These are phyloP conservation scores for Sesbania bispinosa DNA, from an alignment of 306 rosid species.

Conservation along the genomic window DNA sequence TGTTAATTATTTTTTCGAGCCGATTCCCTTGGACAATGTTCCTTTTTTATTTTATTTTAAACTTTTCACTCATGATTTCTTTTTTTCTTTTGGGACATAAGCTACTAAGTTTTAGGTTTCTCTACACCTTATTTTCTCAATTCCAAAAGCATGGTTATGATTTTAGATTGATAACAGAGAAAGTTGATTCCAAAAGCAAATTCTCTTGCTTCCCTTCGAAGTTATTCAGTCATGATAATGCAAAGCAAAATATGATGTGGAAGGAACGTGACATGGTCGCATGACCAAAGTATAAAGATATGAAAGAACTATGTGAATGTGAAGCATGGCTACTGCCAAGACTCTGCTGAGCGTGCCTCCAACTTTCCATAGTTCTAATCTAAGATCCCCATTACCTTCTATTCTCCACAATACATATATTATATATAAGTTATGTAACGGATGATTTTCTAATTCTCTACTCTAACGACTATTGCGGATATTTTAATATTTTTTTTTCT, in stretches of 20 bases:
- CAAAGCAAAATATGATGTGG: not conserved
- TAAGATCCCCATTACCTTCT: not conserved
- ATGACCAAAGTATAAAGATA: conserved; percentile 7
- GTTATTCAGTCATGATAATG: conserved; percentile 23
- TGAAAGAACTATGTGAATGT: conserved; percentile 1
- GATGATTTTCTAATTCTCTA: too few relatives aligned
- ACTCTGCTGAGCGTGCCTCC: not conserved
- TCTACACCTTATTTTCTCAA: not conserved
- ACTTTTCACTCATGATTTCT: not conserved
- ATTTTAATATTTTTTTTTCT: too few relatives aligned
- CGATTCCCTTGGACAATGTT: conserved; percentile 20
- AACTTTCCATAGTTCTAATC: not conserved
- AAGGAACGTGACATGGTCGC: not conserved
- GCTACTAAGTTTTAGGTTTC: not conserved
- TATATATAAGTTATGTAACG: not conserved
- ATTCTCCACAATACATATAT: not conserved
- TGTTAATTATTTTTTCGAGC: conserved; percentile 3
- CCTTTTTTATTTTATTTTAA: not conserved
- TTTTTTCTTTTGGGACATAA: not conserved
- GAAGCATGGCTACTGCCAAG: not conserved
- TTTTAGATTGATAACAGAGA: conserved; percentile 18
- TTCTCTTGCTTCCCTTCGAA: conserved; percentile 33
- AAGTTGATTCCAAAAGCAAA: conserved; percentile 33
- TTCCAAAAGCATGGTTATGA: conserved; percentile 12
- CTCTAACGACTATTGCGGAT: too few relatives aligned